These are phyloP conservation scores for Fusarium kyushuense DNA, from an alignment of 2,329 filamentous ascomycete species.

Conservation along the genomic window DNA sequence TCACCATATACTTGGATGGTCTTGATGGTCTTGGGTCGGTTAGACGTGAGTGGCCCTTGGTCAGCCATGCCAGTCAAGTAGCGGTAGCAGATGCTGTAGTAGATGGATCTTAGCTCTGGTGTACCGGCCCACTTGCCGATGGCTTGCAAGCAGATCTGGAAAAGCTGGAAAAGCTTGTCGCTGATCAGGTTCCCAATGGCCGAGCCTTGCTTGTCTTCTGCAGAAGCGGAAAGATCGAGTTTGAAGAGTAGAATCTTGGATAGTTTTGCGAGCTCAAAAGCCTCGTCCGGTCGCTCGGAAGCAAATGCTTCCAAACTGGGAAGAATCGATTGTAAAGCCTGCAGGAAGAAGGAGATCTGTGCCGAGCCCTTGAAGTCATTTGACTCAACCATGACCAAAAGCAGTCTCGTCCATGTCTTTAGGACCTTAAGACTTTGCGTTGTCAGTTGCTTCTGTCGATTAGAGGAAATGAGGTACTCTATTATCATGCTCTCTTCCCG, in stretches of 20 bases:
- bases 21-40: constrained; percentile 74
- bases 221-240: constrained; percentile 67
- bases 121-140: constrained; percentile 79
- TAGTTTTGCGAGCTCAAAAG: constrained; percentile 81
- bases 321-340: constrained; percentile 86
- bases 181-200: constrained; percentile 78
- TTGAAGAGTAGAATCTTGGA: constrained; percentile 78
- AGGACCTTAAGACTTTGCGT: constrained; percentile 75
- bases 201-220: constrained; percentile 57
- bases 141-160: constrained; percentile 85
- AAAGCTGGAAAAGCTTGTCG: constrained; percentile 91
- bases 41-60: constrained; percentile 61
- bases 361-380: constrained; percentile 81
- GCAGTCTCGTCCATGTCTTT: constrained; percentile 84
- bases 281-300: constrained; percentile 74
- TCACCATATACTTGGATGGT: constrained; percentile 77
- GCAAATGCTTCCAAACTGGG: constrained; percentile 87
- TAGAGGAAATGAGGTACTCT: constrained; percentile 71
- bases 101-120: constrained; percentile 79
- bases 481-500: constrained; percentile 71
- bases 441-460: constrained; percentile 70
- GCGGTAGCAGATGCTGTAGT: constrained; percentile 92
- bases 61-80: constrained; percentile 80
- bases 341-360: constrained; percentile 83
- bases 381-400: constrained; percentile 84